Conservation (phyloP, 1,284 basidiomycete species). For the Trichosporon sp. region DNA sequence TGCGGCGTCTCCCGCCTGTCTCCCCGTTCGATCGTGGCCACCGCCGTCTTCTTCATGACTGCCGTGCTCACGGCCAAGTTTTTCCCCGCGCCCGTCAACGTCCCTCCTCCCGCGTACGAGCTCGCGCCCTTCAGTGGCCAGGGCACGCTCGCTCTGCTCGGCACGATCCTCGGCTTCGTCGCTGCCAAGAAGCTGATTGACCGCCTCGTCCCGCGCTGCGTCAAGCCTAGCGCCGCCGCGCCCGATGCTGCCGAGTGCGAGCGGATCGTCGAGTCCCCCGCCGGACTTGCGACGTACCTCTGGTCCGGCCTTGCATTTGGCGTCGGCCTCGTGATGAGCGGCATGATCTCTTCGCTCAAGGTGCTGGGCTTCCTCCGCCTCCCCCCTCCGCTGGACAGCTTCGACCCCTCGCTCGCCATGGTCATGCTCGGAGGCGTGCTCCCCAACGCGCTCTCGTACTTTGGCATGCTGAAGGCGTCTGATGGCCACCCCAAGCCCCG, state of each 20-base stretch:
- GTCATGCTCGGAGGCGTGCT: slow-evolving; percentile 58
- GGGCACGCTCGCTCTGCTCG: slow-evolving; percentile 58
- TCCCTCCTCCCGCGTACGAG: slow-evolving; percentile 27
- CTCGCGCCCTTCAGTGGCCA: slow-evolving; percentile 28
- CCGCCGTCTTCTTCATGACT: slow-evolving; percentile 63
- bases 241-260: neutral
- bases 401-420: slow-evolving; percentile 59
- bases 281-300: slow-evolving; percentile 51
- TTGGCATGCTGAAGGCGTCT: slow-evolving; percentile 21
- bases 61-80: slow-evolving; percentile 59
- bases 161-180: slow-evolving; percentile 56
- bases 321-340: slow-evolving; percentile 63
- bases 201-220: slow-evolving; percentile 12
- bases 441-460: slow-evolving; percentile 56
- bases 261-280: slow-evolving; percentile 7
- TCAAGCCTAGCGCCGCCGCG: neutral
- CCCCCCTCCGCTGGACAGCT: slow-evolving; percentile 37
- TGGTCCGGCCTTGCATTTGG: slow-evolving; percentile 63
- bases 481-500: slow-evolving; percentile 21
- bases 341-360: slow-evolving; percentile 62
- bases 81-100: slow-evolving; percentile 41
- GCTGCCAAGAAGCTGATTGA: slow-evolving; percentile 5
- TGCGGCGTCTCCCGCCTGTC: slow-evolving; percentile 68
- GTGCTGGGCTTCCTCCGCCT: slow-evolving; percentile 64
- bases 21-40: slow-evolving; percentile 61